phyloP scores from a whole-genome alignment of 768 basidiomycete species.

The Lactarius hengduanensis region DNA sequence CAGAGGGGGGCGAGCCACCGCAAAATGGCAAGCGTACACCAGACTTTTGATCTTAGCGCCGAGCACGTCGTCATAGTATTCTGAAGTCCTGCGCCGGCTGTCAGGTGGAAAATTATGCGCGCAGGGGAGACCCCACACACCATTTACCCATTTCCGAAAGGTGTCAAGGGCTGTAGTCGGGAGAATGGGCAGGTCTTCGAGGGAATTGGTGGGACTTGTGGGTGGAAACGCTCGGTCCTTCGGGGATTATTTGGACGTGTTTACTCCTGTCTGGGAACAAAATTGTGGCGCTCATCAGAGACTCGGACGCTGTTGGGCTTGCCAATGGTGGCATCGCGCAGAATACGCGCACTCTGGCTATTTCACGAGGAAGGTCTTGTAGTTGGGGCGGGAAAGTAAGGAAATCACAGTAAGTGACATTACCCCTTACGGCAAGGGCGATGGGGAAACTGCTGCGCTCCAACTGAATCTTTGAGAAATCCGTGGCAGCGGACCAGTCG shows the following conservation, averaged over 20 bases:
- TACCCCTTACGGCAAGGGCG: not conserved
- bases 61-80: constrained; percentile 71
- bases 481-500: not conserved
- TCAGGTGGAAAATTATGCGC: constrained; percentile 22
- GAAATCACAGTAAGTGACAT: not conserved
- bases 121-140: constrained; percentile 39
- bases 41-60: constrained; percentile 72
- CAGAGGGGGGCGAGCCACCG: not conserved
- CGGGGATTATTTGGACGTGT: constrained; percentile 15
- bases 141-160: constrained; percentile 63
- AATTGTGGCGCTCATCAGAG: not conserved
- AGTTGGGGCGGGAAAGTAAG: not conserved
- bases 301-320: not conserved
- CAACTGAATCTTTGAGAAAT: not conserved
- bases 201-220: not conserved
- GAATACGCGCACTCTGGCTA: not conserved
- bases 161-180: not conserved
- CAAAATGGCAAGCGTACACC: constrained; percentile 53
- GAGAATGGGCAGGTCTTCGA: not conserved
- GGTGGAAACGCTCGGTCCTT: not conserved
- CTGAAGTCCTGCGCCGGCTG: constrained; percentile 55
- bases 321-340: not conserved
- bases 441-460: not conserved
- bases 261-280: constrained; percentile 10
- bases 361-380: not conserved